Percentiles rank a stretch among this genome's conserved stretches.
phyloP scores from a whole-genome alignment of 2,329 filamentous ascomycete species.

The Aspergillus ochraceoroseus region DNA sequence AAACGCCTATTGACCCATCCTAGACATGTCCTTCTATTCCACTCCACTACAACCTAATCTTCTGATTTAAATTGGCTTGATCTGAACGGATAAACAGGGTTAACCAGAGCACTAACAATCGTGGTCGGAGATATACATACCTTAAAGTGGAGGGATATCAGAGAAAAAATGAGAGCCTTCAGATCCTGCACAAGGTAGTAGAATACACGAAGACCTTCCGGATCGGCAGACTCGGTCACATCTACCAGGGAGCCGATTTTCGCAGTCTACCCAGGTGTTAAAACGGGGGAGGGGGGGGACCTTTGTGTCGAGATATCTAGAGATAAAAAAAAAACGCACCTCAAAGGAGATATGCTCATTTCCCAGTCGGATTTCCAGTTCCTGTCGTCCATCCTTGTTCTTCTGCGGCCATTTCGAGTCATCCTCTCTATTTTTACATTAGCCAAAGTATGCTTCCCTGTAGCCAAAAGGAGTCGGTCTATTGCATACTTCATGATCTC shows the following conservation, averaged over 20 bases:
- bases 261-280: conserved; percentile 62
- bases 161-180: conserved; percentile 91
- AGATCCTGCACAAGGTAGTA: conserved; percentile 98
- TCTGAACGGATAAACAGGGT: conserved; percentile 34
- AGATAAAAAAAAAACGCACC: conserved; percentile 47
- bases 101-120: conserved; percentile 1
- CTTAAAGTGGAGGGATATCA: conserved; percentile 98
- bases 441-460: conserved; percentile 12
- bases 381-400: conserved; percentile 97
- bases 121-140: conserved; percentile 35
- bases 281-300: too few species aligned
- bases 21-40: not conserved
- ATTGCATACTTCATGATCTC: conserved; percentile 84
- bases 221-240: conserved; percentile 91
- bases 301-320: too few species aligned
- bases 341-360: conserved; percentile 98
- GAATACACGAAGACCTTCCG: conserved; percentile 92
- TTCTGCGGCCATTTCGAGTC: conserved; percentile 98
- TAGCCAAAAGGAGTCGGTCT: not conserved
- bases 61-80: conserved; percentile 47
- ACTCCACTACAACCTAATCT: not conserved
- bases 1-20: conserved; percentile 1
- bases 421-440: conserved; percentile 66
- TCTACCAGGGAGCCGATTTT: conserved; percentile 97
- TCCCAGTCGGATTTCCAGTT: conserved; percentile 88